Evolutionary conservation across 2,329 filamentous ascomycete genomes (phyloP), one percentile per base, ranked within the genome.

Genomic region (Moelleriella libera): DNA sequence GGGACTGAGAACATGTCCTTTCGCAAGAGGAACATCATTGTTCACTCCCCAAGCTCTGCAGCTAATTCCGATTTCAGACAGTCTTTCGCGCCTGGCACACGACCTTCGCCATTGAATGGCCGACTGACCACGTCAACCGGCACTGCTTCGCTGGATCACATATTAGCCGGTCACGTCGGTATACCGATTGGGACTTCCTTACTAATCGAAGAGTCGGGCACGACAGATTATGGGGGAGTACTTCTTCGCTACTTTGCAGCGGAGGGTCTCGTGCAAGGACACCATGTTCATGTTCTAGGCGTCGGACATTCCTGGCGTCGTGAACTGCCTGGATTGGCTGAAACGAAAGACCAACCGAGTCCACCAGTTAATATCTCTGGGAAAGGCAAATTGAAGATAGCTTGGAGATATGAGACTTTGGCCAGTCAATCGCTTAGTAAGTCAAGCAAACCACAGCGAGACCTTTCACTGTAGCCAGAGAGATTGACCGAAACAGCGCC

Each of bases 351-450:
- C 51, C 61, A 52, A 65, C 71, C 45, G 70, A 57, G 63, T 60
- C 58, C 41, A 50, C 54, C 62, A 48, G 55, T 71, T 32, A 68
- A 71, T 40, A 47, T 59, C 12, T 54, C 61, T 3, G 58, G 65
- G 2, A 72, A 74, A 11, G 85, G 90, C 52, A 89, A 83, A 64
- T 97, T 98, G 92, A 97, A 95, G 69, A 98, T 98, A 69, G 92
- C 92, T 4, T 98, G 92, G 92, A 77, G 92, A 63, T 98, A 98
- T 67, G 89, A 97, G 64, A 77, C 80, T 34, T 65, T 97, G 47
- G 84, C 85, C 7, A 46, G 84, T 85, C 6, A 45, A 29, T 8
- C 12, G 83, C 65, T 48, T 55, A 84, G 8, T 41, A 46, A 29
- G 30, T 40, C 14, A 43, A 49, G 12, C 37, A 44, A 21, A 48